Evolutionary conservation across 108 stramenopile species (phyloP), one percentile per base, ranked within the genome.

Genomic region (Skeletonema costatum): DNA sequence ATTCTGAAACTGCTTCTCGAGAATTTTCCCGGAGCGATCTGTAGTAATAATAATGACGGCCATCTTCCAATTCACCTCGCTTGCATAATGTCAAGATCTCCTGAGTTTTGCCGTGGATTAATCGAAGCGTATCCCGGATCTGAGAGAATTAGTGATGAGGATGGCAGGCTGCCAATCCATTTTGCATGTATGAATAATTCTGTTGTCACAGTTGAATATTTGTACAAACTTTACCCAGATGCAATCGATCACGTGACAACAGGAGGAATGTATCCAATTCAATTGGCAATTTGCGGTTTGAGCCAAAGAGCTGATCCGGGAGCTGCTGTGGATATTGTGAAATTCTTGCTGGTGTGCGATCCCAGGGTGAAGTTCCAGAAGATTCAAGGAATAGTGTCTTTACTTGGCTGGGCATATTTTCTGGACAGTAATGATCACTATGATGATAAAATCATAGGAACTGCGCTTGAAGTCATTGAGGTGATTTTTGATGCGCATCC

Each of bases 1-100:
- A 38, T 71, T 60, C 25, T 71, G 70, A 29, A 32, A 19, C 32
- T 71, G 3, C 33, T 71, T 21, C 6, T 71, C 33, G 70, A 59
- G 31, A 32, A 32, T 33, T 29, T 6, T 9, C 70, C 58, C 0
- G 39, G 12, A 12, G 9, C 46, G 19, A 36, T 36, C 59, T 25
- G 25, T 17, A 17, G 25, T 6, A 10, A 31, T 2, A n/a, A n/a
- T 8, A 16, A 14, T 31, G 32, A 8, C 1, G 69, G 69, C 30
- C 1, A 0, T 21, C 62, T 63, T 36, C 62, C 62, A 36, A 63
- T 63, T 36, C 62, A 63, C 8, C 1, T 63, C 25, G 62, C 62
- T 36, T 13, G 29, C 19, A 9, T 5, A 2, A 10, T 14, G 31
- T 33, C 36, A 32, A 32, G 32, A 63, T 33, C 62, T 10, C 25